Percentiles rank a stretch among this genome's conserved stretches.
Evolutionary conservation across 768 basidiomycete species (phyloP).

Genomic region (Fibroporia radiculosa): DNA sequence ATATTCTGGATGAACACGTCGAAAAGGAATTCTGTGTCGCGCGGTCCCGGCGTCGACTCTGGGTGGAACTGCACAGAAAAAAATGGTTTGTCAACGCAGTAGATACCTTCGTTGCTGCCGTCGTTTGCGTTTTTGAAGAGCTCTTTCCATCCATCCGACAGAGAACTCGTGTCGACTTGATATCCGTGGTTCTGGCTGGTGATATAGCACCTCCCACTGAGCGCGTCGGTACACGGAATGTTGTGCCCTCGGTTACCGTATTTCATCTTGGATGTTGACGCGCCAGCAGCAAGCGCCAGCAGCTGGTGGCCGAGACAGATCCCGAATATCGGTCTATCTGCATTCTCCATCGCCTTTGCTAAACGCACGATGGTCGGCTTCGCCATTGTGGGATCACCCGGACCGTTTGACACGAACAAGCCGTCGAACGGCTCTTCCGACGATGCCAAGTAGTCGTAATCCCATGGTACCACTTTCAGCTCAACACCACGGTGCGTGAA

Average conservation of each 20-base stretch:
- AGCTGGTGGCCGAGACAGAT: slow-evolving; percentile 99
- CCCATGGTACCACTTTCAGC: slow-evolving; percentile 96
- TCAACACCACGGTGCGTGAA: slow-evolving; percentile 89
- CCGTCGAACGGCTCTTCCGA: slow-evolving; percentile 88
- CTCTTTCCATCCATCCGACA: slow-evolving; percentile 85
- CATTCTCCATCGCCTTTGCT: slow-evolving; percentile 56
- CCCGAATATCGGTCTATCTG: slow-evolving; percentile 87
- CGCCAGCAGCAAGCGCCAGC: slow-evolving; percentile 90
- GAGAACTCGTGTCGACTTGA: slow-evolving; percentile 77
- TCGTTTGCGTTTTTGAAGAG: slow-evolving; percentile 97
- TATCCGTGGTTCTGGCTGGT: slow-evolving; percentile 99
- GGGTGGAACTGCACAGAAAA: slow-evolving; percentile 99
- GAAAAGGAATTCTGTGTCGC: slow-evolving; percentile 98
- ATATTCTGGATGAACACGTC: slow-evolving; percentile 94
- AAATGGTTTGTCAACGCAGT: slow-evolving; percentile 86
- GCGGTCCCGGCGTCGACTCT: slow-evolving; percentile 92
- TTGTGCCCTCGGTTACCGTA: slow-evolving; percentile 99
- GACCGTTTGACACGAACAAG: slow-evolving; percentile 95
- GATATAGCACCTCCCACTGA: slow-evolving; percentile 96
- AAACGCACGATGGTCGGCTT: slow-evolving; percentile 64
- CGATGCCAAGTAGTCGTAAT: slow-evolving; percentile 73
- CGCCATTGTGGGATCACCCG: slow-evolving; percentile 90
- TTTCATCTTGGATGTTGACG: slow-evolving; percentile 96
- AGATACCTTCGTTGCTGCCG: slow-evolving; percentile 95
- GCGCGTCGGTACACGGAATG: slow-evolving; percentile 91